Evolutionary conservation across 768 basidiomycete genomes (phyloP), one percentile per base, ranked within the genome.

Genomic region (Daedaleopsis nitida): DNA sequence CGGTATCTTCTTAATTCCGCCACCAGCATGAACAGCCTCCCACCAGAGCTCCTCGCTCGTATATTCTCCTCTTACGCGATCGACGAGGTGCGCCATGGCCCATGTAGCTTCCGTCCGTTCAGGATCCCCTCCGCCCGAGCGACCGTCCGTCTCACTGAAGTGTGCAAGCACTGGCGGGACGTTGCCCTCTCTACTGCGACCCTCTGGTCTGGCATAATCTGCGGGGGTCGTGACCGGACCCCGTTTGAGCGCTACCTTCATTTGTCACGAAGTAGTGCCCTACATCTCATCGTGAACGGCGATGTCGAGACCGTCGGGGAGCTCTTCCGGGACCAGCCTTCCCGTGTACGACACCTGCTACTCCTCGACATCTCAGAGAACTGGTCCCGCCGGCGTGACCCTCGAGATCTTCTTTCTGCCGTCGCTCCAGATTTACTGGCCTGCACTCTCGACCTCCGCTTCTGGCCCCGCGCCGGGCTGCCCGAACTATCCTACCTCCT

Each of bases 141-240:
- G 2, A 4, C 52, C n/a, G n/a, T 23, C 17, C 52, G 35, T 16
- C 38, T 53, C 6, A 42, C 37, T 21, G 17, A 37, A 24, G 52
- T 53, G 9, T 53, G 52, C 52, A 53, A 53, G 21, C 52, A 53
- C 19, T 53, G 52, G 52, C 35, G 52, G 13, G 17, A 34, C 11
- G 38, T 53, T 8, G 52, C 38, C 17, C 52, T 38, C 19, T 53
- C 52, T 37, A 42, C 52, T 9, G 16, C 52, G 12, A 37, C 21
- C n/a, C 38, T 53, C 10, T 53, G 52, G 52, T 19, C 37, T 10
- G 52, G 52, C 19, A 23, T 53, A 5, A 19, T 53, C 11, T 53
- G 52, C 52, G 52, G 52, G 6, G 52, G 37, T 12, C 35, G n/a
- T 32, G 37, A 42, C 21, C 17, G 12, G 5, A 53, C 52, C 12